Conservation (phyloP, 2,329 filamentous ascomycete genomes). For the Fusarium tupiense region DNA sequence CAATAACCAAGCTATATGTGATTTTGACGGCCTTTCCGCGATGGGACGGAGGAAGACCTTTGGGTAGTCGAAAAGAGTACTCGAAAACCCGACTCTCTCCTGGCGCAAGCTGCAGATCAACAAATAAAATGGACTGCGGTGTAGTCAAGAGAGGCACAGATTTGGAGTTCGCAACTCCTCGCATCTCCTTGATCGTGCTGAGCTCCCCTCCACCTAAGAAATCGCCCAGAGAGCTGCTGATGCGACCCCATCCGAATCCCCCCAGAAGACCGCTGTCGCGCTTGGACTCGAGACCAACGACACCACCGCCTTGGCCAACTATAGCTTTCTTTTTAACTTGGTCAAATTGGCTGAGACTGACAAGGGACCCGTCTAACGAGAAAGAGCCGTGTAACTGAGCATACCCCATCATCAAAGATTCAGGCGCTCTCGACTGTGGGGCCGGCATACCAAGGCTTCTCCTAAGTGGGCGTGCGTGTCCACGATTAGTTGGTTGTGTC, state of each 20-base stretch:
- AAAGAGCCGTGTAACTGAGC: conserved; percentile 94
- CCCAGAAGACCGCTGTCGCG: conserved; percentile 82
- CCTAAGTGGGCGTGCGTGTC: conserved; percentile 54
- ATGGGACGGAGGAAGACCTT: conserved; percentile 89
- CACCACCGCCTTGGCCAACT: conserved; percentile 85
- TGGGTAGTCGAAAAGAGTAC: conserved; percentile 86
- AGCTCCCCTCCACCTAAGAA: conserved; percentile 87
- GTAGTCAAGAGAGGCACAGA: conserved; percentile 93
- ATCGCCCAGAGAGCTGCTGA: conserved; percentile 88
- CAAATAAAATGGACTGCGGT: conserved; percentile 94
- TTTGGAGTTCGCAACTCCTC: conserved; percentile 84
- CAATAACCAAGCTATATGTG: conserved; percentile 88
- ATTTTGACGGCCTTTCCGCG: conserved; percentile 95
- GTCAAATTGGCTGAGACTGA: conserved; percentile 91
- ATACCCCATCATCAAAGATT: conserved; percentile 97
- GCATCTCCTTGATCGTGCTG: conserved; percentile 96
- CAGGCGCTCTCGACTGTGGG: conserved; percentile 64
- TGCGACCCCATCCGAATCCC: conserved; percentile 85
- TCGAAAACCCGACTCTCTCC: conserved; percentile 90
- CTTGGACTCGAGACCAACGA: conserved; percentile 83
- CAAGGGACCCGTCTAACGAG: conserved; percentile 87
- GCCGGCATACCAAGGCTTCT: conserved; percentile 57
- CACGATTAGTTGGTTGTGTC: conserved; percentile 55
- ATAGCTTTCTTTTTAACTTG: conserved; percentile 95
- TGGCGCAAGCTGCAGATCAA: conserved; percentile 86